phyloP scores from a whole-genome alignment of 1,284 basidiomycete species.

The Puccinia coronata region DNA sequence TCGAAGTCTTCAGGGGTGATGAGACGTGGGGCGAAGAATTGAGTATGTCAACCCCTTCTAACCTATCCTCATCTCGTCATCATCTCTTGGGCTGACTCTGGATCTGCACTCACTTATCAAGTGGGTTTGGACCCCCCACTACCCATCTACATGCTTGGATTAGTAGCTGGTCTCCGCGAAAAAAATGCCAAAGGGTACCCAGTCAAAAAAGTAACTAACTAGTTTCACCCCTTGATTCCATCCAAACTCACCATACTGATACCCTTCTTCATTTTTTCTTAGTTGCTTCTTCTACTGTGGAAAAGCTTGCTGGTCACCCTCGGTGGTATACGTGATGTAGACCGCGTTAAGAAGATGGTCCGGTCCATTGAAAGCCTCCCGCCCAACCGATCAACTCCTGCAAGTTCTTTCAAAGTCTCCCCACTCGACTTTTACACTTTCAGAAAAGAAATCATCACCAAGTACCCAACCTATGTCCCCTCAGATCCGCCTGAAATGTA shows the following conservation, averaged over 20 bases:
- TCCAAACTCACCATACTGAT: background rate
- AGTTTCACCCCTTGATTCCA: background rate
- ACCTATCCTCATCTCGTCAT: slow-evolving; percentile 16
- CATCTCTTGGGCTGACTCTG: slow-evolving; percentile 50
- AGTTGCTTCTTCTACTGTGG: slow-evolving; percentile 91
- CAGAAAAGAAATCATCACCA: slow-evolving; percentile 81
- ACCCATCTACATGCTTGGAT: slow-evolving; percentile 85
- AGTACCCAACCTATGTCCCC: slow-evolving; percentile 73
- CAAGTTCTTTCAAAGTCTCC: slow-evolving; percentile 60
- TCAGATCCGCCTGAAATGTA: slow-evolving; percentile 38
- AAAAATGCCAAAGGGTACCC: slow-evolving; percentile 93
- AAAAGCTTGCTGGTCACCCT: slow-evolving; percentile 89
- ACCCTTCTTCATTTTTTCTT: background rate
- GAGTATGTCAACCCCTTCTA: slow-evolving; percentile 57
- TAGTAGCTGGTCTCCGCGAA: slow-evolving; percentile 85
- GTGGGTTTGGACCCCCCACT: slow-evolving; percentile 90
- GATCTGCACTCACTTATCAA: background rate
- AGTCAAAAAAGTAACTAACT: slow-evolving; percentile 70
- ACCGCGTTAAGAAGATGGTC: slow-evolving; percentile 78
- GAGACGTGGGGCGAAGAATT: slow-evolving; percentile 92
- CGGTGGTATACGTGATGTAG: slow-evolving; percentile 84
- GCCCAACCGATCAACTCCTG: slow-evolving; percentile 29
- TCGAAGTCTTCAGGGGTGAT: slow-evolving; percentile 86
- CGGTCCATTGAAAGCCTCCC: slow-evolving; percentile 70
- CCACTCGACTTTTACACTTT: slow-evolving; percentile 85